Conservation (phyloP, 1,284 basidiomycete genomes). For the Nidula niveotomentosa region DNA sequence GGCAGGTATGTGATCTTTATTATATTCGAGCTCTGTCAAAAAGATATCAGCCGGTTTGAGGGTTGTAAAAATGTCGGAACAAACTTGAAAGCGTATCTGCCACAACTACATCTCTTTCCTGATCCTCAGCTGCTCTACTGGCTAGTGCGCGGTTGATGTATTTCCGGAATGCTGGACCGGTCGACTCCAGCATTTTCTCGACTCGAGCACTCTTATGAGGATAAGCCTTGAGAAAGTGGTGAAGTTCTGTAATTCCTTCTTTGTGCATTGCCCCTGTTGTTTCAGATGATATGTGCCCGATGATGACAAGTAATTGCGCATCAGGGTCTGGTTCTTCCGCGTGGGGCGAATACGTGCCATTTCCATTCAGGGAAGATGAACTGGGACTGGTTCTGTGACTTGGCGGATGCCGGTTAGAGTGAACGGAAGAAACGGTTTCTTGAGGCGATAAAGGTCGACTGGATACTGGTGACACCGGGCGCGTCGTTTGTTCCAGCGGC, state of each 20-base stretch:
- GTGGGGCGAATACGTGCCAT: constrained; percentile 40
- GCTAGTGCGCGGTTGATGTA: constrained; percentile 83
- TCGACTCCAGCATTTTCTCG: constrained; percentile 82
- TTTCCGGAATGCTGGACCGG: constrained; percentile 80
- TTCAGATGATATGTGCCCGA: constrained; percentile 89
- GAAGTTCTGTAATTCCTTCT: constrained; percentile 94
- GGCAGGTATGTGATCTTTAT: constrained; percentile 25
- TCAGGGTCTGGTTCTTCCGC: constrained; percentile 79
- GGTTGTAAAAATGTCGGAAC: constrained; percentile 23
- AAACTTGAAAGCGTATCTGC: constrained; percentile 76
- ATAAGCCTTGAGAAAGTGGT: constrained; percentile 91
- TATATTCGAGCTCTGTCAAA: constrained; percentile 60
- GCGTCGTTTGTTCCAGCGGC: constrained; percentile 33
- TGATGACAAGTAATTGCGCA: constrained; percentile 79
- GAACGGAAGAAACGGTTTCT: constrained; percentile 51
- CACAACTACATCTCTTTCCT: constrained; percentile 75
- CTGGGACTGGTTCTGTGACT: constrained; percentile 69
- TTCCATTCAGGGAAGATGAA: constrained; percentile 55
- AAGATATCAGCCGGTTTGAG: too few relatives aligned
- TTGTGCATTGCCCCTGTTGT: constrained; percentile 81
- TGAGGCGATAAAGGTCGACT: constrained; percentile 67
- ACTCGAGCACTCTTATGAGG: constrained; percentile 87
- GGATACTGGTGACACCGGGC: constrained; percentile 53
- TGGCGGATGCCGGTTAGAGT: constrained; percentile 54
- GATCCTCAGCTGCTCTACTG: constrained; percentile 82